These are phyloP conservation scores for Aureobasidium sp. DNA, from an alignment of 2,329 filamentous ascomycete genomes.

Conservation along the genomic window DNA sequence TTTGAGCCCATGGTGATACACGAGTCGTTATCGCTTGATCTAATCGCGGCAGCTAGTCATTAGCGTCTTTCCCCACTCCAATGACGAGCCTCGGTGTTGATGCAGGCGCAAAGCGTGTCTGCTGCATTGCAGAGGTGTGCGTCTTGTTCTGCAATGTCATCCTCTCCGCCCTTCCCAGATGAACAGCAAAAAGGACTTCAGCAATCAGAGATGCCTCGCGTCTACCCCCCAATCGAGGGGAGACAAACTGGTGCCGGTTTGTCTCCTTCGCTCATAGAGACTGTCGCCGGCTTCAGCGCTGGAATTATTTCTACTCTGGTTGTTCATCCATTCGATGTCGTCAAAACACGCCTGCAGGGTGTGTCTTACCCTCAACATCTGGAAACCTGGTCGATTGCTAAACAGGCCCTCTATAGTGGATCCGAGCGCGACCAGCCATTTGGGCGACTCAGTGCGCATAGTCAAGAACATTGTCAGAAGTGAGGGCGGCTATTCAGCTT, in stretches of 20 bases:
- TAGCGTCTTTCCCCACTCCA: conserved; percentile 1
- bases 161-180: neutral
- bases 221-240: conserved; percentile 42
- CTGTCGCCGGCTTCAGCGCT: conserved; percentile 80
- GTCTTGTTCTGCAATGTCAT: neutral
- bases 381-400: conserved; percentile 4
- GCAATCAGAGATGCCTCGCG: conserved; percentile 37
- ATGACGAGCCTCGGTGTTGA: conserved; percentile 8
- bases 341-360: conserved; percentile 87
- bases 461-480: conserved; percentile 45
- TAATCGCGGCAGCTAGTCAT: conserved; percentile 5
- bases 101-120: neutral
- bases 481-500: conserved; percentile 55
- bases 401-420: conserved; percentile 36
- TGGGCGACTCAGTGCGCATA: conserved; percentile 49
- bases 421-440: conserved; percentile 40
- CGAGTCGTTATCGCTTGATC: conserved; percentile 2
- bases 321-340: conserved; percentile 87
- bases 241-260: conserved; percentile 46
- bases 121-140: neutral
- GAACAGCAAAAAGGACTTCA: neutral
- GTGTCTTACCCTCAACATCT: conserved; percentile 2
- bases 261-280: conserved; percentile 75
- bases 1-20: neutral
- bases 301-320: conserved; percentile 79